Conservation (phyloP, 1,139 yeast genomes). For the Scheffersomyces titani region DNA sequence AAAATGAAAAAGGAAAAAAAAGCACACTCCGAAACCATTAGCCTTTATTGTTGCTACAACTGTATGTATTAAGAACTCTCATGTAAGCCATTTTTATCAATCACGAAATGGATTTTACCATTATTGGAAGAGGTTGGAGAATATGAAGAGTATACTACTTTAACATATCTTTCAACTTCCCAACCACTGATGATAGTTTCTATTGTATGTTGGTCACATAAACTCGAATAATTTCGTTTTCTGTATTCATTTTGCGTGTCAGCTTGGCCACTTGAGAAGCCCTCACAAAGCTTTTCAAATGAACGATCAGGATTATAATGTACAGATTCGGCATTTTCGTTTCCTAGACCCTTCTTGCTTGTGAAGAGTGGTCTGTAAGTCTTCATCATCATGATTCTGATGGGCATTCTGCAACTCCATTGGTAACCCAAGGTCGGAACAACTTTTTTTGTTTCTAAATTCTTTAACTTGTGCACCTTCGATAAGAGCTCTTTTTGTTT, state of each 20-base stretch:
- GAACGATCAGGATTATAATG: slow-evolving; percentile 17
- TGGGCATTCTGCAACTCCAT: slow-evolving; percentile 37
- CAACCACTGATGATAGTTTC: slow-evolving; percentile 22
- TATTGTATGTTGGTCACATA: background rate
- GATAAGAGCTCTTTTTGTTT: slow-evolving; percentile 13
- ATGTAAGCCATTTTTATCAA: slow-evolving; percentile 14
- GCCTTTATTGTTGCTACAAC: background rate
- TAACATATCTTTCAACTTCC: slow-evolving; percentile 29
- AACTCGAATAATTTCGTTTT: background rate
- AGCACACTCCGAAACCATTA: background rate
- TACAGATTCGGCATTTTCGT: slow-evolving; percentile 1
- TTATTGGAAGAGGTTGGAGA: slow-evolving; percentile 8
- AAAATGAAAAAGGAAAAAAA: background rate
- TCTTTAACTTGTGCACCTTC: slow-evolving; percentile 13
- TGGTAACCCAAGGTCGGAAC: slow-evolving; percentile 45
- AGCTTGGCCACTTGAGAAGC: slow-evolving; percentile 9
- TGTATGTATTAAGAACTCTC: background rate
- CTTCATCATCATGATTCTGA: slow-evolving; percentile 36
- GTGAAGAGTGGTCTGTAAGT: slow-evolving; percentile 28
- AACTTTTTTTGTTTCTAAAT: slow-evolving; percentile 20
- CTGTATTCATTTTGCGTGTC: background rate
- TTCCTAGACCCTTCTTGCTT: background rate
- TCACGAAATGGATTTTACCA: slow-evolving; percentile 15
- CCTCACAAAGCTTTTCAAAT: slow-evolving; percentile 14
- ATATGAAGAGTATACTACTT: slow-evolving; percentile 22